These are phyloP conservation scores for Entomortierella chlamydospora DNA, from an alignment of 192 early-diverging fungal species.

Conservation along the genomic window DNA sequence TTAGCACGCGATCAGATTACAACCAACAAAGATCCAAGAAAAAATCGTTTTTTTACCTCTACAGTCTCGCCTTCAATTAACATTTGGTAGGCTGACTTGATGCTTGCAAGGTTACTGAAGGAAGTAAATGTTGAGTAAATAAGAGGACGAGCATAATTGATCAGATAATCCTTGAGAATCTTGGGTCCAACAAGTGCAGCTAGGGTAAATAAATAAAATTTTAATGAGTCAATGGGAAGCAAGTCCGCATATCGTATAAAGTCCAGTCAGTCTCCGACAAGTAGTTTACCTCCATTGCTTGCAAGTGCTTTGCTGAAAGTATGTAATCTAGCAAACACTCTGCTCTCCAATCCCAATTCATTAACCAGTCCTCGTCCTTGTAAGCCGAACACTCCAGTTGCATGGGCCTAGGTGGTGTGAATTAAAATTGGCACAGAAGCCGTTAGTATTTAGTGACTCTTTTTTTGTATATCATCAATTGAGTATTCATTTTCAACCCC, in stretches of 20 bases:
- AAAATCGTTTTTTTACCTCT: conserved; percentile 55
- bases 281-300: conserved; percentile 84
- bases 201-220: conserved; percentile 23
- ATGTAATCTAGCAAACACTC: conserved; percentile 80
- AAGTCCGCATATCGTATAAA: background rate
- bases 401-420: conserved; percentile 68
- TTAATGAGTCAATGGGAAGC: background rate
- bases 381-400: conserved; percentile 80
- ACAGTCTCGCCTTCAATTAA: conserved; percentile 64
- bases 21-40: background rate
- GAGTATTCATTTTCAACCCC: conserved; percentile 4
- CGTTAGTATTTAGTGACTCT: background rate
- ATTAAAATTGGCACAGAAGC: background rate
- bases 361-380: conserved; percentile 75
- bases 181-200: conserved; percentile 78
- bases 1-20: background rate
- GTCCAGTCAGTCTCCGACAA: too few relatives aligned
- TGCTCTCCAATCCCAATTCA: conserved; percentile 69
- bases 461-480: too few relatives aligned
- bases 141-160: conserved; percentile 85
- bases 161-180: conserved; percentile 72
- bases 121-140: conserved; percentile 87
- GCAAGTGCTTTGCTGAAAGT: conserved; percentile 90
- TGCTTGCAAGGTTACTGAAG: conserved; percentile 70
- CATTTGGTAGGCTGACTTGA: conserved; percentile 74